A percentile compares a stretch with the other conserved stretches of the same genome.
Conservation (phyloP, 352 stramenopile genomes). For the Phytopythium sindhum region DNA sequence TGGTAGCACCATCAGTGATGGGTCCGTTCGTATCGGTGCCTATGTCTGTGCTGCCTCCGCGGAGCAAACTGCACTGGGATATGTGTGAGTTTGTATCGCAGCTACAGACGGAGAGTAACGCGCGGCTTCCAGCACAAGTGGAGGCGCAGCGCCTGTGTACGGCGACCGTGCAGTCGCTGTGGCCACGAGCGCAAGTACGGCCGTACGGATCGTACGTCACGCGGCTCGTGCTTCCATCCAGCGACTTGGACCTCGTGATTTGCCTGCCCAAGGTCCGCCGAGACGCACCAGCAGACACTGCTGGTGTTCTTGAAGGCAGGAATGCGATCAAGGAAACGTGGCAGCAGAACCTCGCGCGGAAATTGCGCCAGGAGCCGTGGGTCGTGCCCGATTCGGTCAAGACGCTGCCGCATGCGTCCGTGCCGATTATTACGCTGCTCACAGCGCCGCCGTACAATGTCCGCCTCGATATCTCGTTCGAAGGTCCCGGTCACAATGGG, state of each 20-base stretch:
- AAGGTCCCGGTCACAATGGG: slow-evolving; percentile 95
- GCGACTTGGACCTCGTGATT: slow-evolving; percentile 97
- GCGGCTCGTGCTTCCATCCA: slow-evolving; percentile 93
- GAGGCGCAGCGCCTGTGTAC: slow-evolving; percentile 74
- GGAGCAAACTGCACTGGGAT: slow-evolving; percentile 86
- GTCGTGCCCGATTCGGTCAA: slow-evolving; percentile 94
- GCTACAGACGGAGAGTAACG: slow-evolving; percentile 71
- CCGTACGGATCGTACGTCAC: slow-evolving; percentile 97
- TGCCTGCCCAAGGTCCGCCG: slow-evolving; percentile 96
- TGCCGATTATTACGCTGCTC: slow-evolving; percentile 96
- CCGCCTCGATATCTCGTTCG: slow-evolving; percentile 96
- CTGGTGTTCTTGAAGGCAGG: slow-evolving; percentile 94
- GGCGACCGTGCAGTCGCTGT: slow-evolving; percentile 85
- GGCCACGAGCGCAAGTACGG: slow-evolving; percentile 95
- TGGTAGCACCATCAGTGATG: slow-evolving; percentile 42
- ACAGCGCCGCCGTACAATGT: slow-evolving; percentile 77
- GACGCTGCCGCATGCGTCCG: slow-evolving; percentile 94
- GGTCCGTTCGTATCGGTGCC: slow-evolving; percentile 82
- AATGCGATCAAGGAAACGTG: slow-evolving; percentile 99
- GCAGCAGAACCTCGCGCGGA: slow-evolving; percentile 96
- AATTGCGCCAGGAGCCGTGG: slow-evolving; percentile 92
- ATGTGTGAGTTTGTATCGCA: slow-evolving; percentile 84
- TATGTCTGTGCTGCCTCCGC: slow-evolving; percentile 76
- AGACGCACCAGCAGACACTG: slow-evolving; percentile 92
- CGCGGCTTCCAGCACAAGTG: slow-evolving; percentile 66